phyloP scores from a whole-genome alignment of 228 moss, liverwort and hornwort genomes.

The Sphagnum fallax region DNA sequence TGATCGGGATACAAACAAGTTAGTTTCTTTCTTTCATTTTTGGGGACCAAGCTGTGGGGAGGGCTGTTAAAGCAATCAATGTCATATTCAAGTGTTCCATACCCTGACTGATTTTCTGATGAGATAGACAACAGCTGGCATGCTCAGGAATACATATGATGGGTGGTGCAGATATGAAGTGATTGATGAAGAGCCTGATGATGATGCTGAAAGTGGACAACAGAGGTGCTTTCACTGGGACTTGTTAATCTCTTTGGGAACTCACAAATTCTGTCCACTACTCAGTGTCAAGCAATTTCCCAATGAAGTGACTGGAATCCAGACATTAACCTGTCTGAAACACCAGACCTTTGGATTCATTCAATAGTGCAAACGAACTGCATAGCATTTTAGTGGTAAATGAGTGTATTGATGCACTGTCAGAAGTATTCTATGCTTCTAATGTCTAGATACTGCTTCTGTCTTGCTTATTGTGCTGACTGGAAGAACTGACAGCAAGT shows the following conservation, averaged over 20 bases:
- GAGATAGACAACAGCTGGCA: no score
- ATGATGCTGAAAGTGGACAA: constrained; percentile 65
- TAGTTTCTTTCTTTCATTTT: constrained; percentile 8
- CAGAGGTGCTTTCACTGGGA: constrained; percentile 28
- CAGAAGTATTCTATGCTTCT: no score
- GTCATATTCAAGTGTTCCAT: no score
- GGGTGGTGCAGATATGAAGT: constrained; percentile 51
- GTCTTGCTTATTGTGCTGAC: no score
- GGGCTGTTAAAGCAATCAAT: no score
- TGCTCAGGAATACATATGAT: neutral
- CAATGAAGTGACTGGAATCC: neutral
- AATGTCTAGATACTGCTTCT: no score
- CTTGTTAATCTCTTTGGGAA: neutral
- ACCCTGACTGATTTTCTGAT: no score
- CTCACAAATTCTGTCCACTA: neutral
- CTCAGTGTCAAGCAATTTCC: no score
- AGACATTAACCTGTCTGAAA: neutral
- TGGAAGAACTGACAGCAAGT: no score
- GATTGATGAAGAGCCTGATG: constrained; percentile 90
- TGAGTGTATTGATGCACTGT: no score
- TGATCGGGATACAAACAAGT: constrained; percentile 64
- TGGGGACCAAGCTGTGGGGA: neutral
- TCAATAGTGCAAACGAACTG: neutral
- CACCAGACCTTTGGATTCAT: neutral
- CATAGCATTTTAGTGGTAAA: no score